These are phyloP conservation scores for Nothophaeocryptopus gaeumannii DNA, from an alignment of 2,329 filamentous ascomycete species.

Conservation along the genomic window DNA sequence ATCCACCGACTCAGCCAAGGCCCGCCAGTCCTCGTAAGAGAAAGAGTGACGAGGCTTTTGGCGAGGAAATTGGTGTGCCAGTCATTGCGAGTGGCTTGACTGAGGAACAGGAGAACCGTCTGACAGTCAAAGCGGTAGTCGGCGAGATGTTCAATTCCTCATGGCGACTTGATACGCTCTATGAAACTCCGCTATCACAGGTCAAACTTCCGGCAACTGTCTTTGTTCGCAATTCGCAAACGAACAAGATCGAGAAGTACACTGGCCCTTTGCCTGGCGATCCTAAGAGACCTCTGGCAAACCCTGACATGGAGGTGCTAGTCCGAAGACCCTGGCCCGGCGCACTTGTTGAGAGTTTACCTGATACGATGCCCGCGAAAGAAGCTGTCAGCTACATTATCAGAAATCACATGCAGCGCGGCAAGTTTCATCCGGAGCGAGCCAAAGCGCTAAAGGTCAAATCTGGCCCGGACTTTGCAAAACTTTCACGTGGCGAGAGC, in stretches of 20 bases:
- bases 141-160: constrained; percentile 74
- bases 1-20: background rate
- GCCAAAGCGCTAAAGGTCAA: constrained; percentile 65
- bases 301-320: constrained; percentile 66
- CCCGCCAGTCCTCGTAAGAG: constrained; percentile 34
- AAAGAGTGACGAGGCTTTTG: constrained; percentile 35
- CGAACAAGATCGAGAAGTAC: constrained; percentile 67
- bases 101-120: constrained; percentile 36
- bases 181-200: constrained; percentile 63
- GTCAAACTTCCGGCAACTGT: constrained; percentile 67
- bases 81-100: constrained; percentile 44
- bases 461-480: constrained; percentile 56
- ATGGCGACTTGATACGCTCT: constrained; percentile 69
- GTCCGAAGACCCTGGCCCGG: constrained; percentile 78
- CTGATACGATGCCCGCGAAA: constrained; percentile 62
- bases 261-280: constrained; percentile 62
- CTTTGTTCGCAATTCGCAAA: constrained; percentile 62
- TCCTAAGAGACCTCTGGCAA: constrained; percentile 39
- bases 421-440: constrained; percentile 69
- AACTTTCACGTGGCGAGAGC: constrained; percentile 61
- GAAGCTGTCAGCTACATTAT: constrained; percentile 84
- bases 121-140: constrained; percentile 59
- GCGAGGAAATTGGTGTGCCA: constrained; percentile 27
- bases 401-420: constrained; percentile 70
- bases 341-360: constrained; percentile 62